Base-by-base conservation (phyloP, 345 rosid species). In the Brassica juncea region DNA sequence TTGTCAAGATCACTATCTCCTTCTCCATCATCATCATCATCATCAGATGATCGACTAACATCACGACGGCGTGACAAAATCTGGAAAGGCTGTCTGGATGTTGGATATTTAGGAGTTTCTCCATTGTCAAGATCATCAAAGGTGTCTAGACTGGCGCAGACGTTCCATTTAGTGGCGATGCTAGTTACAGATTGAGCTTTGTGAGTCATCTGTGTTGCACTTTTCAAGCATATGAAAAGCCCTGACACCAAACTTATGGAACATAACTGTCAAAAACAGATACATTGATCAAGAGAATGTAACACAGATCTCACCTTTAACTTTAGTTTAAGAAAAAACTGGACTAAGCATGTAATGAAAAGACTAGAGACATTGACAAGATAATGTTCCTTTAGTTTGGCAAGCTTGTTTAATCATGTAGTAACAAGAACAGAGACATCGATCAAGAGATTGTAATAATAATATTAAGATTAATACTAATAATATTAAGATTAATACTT, bases 91-190 rank as follows among this genome's bases (percentile, higher is more conserved):
- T 76, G 77, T 25, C 3, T 68, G n/a, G 63, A 31, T 11, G 77
- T 71, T 72, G 80, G 85, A 70, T 67, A 28, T 31, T 69, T 81
- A 32, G 92, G 91, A 23, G 91, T 86, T 81, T 90, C 97, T 0
- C 86, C 88, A 14, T 35, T 64, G 39, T 92, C 90, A 42, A 72
- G 84, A 32, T 83, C 86, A 19, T 93, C 91, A 39, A 84, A 90
- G 2, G 88, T 83, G 74, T 90, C 85, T 76, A 92, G 81, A 49
- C 90, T 86, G 0, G 98, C 97, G 60, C 90, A 92, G 2, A 88
- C 89, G 67, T 92, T 94, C 98, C 97, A 94, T 75, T 86, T 92
- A 0, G 96, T 77, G 7, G 96, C 96, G 28, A 94, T 89, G 85
- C 94, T 87, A 12, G 92, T 86, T 2, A 90, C 67, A 62, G 97